These are phyloP conservation scores for Metahyphopichia silvanorum DNA, from an alignment of 805 yeast genomes.

Conservation along the genomic window DNA sequence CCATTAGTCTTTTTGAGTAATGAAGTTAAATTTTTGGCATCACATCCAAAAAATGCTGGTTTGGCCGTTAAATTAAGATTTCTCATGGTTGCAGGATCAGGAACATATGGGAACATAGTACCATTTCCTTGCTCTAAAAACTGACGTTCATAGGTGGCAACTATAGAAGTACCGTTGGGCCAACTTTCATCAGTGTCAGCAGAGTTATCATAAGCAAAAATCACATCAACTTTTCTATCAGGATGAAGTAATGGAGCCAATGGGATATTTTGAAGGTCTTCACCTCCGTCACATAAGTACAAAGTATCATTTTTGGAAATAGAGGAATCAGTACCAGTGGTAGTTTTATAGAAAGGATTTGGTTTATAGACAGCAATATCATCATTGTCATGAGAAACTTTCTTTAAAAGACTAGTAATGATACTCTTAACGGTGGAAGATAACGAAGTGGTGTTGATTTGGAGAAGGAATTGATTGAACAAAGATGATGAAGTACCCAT, in stretches of 20 bases:
- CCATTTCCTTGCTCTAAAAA: constrained; percentile 46
- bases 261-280: constrained; percentile 37
- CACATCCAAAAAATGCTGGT: constrained; percentile 85
- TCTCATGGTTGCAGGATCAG: constrained; percentile 60
- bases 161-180: constrained; percentile 38
- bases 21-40: constrained; percentile 57
- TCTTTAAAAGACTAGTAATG: constrained; percentile 18
- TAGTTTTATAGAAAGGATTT: constrained; percentile 54
- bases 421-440: constrained; percentile 18
- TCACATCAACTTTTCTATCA: constrained; percentile 29
- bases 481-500: constrained; percentile 82
- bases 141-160: constrained; percentile 32
- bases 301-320: constrained; percentile 21
- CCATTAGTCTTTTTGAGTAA: constrained; percentile 21
- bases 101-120: constrained; percentile 77
- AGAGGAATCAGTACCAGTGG: constrained; percentile 22
- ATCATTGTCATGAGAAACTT: constrained; percentile 47
- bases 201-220: constrained; percentile 38
- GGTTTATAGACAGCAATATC: constrained; percentile 73
- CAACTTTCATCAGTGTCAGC: constrained; percentile 29
- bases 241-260: constrained; percentile 35
- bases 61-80: constrained; percentile 57
- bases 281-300: constrained; percentile 40
- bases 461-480: constrained; percentile 65
- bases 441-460: constrained; percentile 43